Conservation (phyloP, 176 grass and related monocot species). For the Aechmea fasciata region DNA sequence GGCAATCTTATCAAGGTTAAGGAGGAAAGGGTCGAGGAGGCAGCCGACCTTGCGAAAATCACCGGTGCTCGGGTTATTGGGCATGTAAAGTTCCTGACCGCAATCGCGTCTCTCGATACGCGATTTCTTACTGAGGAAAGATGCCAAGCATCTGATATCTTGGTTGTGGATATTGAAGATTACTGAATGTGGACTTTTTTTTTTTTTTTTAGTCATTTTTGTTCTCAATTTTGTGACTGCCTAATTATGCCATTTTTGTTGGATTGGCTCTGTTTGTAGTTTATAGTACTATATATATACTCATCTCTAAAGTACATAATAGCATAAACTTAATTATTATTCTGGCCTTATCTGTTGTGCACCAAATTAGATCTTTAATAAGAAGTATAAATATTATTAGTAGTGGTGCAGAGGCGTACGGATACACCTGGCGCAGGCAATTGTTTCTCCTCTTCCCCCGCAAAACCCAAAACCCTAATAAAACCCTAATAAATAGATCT, state of each 20-base stretch:
- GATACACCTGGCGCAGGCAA: not conserved
- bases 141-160: not conserved
- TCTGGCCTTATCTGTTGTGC: too few relatives aligned
- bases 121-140: not conserved
- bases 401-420: not conserved
- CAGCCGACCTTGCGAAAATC: not conserved
- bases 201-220: not conserved
- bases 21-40: constrained; percentile 11
- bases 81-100: constrained; percentile 14
- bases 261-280: too few relatives aligned
- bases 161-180: not conserved
- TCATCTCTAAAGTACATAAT: too few relatives aligned
- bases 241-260: not conserved
- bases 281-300: too few relatives aligned
- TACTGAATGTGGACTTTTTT: not conserved
- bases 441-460: not conserved
- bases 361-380: too few relatives aligned
- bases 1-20: constrained; percentile 7
- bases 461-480: not conserved
- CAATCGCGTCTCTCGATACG: constrained; percentile 13
- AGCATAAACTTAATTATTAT: too few relatives aligned
- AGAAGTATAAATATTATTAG: too few relatives aligned
- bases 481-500: too few relatives aligned
- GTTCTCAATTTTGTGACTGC: not conserved
- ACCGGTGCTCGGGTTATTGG: constrained; percentile 3